A percentile compares a stretch with the other conserved stretches of the same genome.
Conservation (phyloP, 1,284 basidiomycete genomes). For the Mycena sp. region DNA sequence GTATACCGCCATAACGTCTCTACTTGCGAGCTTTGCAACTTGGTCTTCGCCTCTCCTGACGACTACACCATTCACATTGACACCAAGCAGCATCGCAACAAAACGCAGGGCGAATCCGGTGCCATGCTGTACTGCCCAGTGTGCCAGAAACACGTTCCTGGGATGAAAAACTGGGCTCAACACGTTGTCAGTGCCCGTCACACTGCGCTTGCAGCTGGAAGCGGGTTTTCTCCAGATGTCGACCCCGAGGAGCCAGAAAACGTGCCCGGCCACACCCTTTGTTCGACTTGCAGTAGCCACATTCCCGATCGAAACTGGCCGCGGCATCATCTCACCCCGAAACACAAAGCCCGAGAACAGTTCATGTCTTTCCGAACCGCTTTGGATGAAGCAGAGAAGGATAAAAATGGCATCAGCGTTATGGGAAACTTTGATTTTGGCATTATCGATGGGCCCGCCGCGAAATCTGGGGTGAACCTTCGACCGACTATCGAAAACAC, state of each 20-base stretch:
- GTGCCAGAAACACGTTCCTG: constrained; percentile 41
- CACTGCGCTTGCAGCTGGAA: constrained; percentile 24
- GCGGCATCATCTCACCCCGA: constrained; percentile 38
- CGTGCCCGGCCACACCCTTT: constrained; percentile 43
- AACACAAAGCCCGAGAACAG: constrained; percentile 47
- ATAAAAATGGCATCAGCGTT: constrained; percentile 45
- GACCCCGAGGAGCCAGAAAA: constrained; percentile 42
- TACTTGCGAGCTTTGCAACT: constrained; percentile 49
- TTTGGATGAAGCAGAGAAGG: constrained; percentile 42
- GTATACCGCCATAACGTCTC: constrained; percentile 45
- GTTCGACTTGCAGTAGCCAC: constrained; percentile 50
- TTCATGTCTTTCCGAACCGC: constrained; percentile 37
- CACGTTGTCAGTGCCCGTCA: constrained; percentile 44
- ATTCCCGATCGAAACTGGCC: constrained; percentile 43
- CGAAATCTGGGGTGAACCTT: constrained; percentile 34
- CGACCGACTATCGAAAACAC: constrained; percentile 41
- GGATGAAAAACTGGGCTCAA: constrained; percentile 37
- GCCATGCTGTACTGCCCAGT: constrained; percentile 40
- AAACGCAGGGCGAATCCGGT: constrained; percentile 31
- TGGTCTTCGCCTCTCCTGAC: constrained; percentile 39
- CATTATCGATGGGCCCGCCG: constrained; percentile 42
- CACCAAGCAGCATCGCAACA: constrained; percentile 37
- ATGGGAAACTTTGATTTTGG: constrained; percentile 46
- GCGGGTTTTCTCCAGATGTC: constrained; percentile 37
- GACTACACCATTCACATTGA: constrained; percentile 42